Conservation (phyloP, 179 eudicot genomes). For the Beta lomatogona region DNA sequence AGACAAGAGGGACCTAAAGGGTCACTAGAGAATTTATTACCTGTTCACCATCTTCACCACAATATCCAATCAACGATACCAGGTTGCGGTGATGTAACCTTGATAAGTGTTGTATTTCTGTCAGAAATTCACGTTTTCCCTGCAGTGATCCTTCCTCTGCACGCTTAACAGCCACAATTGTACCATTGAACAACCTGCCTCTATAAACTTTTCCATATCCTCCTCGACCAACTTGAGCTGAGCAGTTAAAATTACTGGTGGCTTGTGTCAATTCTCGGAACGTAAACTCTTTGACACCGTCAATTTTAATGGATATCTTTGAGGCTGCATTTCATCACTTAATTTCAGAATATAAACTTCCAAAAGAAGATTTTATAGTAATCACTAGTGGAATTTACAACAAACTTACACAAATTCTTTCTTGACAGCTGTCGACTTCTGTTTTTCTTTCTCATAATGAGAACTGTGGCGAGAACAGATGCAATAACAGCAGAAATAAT, state of each 20-base stretch:
- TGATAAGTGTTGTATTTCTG: conserved; percentile 72
- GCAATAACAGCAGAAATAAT: conserved; percentile 34
- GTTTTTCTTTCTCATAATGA: conserved; percentile 43
- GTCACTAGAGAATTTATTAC: conserved; percentile 22
- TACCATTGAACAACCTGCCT: conserved; percentile 54
- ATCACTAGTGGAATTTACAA: conserved; percentile 2
- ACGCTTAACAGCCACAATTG: conserved; percentile 70
- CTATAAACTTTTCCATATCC: conserved; percentile 80
- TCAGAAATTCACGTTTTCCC: conserved; percentile 71
- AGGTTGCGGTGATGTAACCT: conserved; percentile 77
- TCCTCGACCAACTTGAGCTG: conserved; percentile 72
- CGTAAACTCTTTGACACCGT: conserved; percentile 67
- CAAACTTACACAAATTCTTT: conserved; percentile 48
- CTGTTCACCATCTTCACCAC: conserved; percentile 74
- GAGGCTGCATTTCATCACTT: conserved; percentile 48
- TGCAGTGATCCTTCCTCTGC: conserved; percentile 79
- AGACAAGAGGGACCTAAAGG: not conserved
- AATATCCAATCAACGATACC: conserved; percentile 72
- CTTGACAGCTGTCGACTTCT: conserved; percentile 36
- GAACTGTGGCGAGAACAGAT: conserved; percentile 43
- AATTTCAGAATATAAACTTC: conserved; percentile 3
- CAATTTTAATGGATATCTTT: conserved; percentile 56
- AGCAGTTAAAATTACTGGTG: conserved; percentile 47
- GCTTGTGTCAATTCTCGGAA: conserved; percentile 64
- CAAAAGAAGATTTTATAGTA: conserved; percentile 2